phyloP scores from a whole-genome alignment of 2,329 filamentous ascomycete species.

The Aspergillus brunneoviolaceus region DNA sequence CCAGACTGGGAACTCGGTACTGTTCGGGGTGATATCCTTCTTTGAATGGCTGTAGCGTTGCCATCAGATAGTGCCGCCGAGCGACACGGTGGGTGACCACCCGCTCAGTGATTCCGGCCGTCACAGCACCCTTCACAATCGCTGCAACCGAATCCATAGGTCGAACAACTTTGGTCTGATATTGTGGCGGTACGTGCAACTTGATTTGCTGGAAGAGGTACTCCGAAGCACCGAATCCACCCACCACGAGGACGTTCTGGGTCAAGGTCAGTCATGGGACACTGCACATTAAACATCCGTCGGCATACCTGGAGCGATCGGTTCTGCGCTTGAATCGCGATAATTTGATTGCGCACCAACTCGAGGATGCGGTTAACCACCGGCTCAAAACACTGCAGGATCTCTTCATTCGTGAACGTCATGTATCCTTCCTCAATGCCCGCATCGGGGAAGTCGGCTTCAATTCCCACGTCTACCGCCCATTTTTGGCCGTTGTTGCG shows the following conservation, averaged over 20 bases:
- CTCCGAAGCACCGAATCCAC: conserved; percentile 96
- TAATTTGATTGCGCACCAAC: conserved; percentile 95
- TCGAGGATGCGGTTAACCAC: conserved; percentile 97
- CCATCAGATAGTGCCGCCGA: conserved; percentile 98
- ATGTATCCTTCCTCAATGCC: conserved; percentile 99
- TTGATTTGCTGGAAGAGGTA: conserved; percentile 99
- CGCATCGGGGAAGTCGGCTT: conserved; percentile 95
- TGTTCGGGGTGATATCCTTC: conserved; percentile 98
- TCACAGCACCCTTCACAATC: conserved; percentile 97
- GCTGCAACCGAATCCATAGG: conserved; percentile 99
- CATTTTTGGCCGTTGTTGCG: conserved; percentile 98
- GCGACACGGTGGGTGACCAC: conserved; percentile 97
- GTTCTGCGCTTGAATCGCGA: conserved; percentile 97
- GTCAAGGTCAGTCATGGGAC: conserved; percentile 19
- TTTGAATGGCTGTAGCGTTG: conserved; percentile 96
- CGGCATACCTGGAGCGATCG: conserved; percentile 70
- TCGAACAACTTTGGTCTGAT: conserved; percentile 95
- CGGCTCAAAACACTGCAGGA: conserved; percentile 97
- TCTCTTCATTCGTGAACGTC: conserved; percentile 99
- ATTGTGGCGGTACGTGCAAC: conserved; percentile 94
- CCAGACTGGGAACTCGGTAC: conserved; percentile 92
- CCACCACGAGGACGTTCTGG: conserved; percentile 89
- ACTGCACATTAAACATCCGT: neutral
- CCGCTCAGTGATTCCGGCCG: conserved; percentile 93
- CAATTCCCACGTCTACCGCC: conserved; percentile 98